A percentile compares a stretch with the other conserved stretches of the same genome.
Evolutionary conservation across 768 basidiomycete species (phyloP).

Genomic region (Gloeopeniophorella convolvens): DNA sequence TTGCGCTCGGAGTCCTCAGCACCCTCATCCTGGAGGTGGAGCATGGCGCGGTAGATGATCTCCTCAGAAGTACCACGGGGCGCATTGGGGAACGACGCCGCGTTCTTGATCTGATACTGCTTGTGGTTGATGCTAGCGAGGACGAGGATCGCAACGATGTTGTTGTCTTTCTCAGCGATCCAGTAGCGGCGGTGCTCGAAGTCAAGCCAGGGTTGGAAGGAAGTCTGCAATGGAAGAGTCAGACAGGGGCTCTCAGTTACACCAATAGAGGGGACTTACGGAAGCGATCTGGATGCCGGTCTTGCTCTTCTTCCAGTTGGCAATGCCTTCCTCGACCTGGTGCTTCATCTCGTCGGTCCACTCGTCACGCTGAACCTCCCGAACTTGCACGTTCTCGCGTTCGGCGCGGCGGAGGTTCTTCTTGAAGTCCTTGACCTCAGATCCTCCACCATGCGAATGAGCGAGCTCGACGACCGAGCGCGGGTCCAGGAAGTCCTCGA

Average conservation of each 20-base stretch:
- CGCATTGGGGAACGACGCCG: constrained; percentile 45
- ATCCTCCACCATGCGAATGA: constrained; percentile 20
- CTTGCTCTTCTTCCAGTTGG: constrained; percentile 47
- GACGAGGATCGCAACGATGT: constrained; percentile 45
- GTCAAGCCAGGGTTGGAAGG: constrained; percentile 50
- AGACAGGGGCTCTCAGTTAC: neutral
- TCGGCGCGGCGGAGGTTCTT: constrained; percentile 56
- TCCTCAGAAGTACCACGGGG: constrained; percentile 49
- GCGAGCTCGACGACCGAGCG: constrained; percentile 40
- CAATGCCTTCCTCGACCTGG: constrained; percentile 46
- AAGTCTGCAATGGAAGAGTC: constrained; percentile 27
- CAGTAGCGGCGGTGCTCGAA: constrained; percentile 51
- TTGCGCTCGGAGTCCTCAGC: neutral
- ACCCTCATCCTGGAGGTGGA: constrained; percentile 33
- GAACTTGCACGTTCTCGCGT: constrained; percentile 45
- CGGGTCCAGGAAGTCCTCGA: constrained; percentile 48
- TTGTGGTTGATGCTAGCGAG: constrained; percentile 40
- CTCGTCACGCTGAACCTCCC: constrained; percentile 34
- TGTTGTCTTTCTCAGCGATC: constrained; percentile 36
- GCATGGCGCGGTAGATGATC: constrained; percentile 43
- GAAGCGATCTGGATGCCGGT: constrained; percentile 48
- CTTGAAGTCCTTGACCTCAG: constrained; percentile 49
- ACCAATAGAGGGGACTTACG: neutral
- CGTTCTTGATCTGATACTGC: constrained; percentile 52
- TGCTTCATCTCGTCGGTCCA: constrained; percentile 40